Evolutionary conservation across 1,284 basidiomycete species (phyloP).

Genomic region (Lignosus rhinocerotis): DNA sequence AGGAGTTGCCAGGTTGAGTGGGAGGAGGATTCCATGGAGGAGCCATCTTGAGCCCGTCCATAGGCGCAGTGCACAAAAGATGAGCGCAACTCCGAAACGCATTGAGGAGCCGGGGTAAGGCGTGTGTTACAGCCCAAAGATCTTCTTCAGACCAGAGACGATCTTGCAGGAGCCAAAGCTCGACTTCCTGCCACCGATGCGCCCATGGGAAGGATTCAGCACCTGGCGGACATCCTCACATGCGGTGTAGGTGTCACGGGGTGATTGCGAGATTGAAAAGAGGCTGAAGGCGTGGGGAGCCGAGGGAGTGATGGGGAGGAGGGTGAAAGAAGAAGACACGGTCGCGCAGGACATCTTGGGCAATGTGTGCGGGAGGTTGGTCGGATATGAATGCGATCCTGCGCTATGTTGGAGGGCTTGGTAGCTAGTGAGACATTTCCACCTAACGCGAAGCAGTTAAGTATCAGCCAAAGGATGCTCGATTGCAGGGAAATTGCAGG

Average conservation of each 20-base stretch:
- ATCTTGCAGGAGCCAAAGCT: neutral
- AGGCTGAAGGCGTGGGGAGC: conserved; percentile 23
- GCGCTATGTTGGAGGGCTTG: too few species aligned
- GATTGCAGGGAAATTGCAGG: neutral
- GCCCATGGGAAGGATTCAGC: conserved; percentile 4
- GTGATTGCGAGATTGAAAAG: conserved; percentile 20
- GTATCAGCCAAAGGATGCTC: neutral
- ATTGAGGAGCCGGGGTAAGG: neutral
- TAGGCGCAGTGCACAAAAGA: too few species aligned
- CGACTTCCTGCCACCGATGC: conserved; percentile 3
- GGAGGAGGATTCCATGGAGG: neutral
- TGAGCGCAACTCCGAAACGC: too few species aligned
- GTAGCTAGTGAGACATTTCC: too few species aligned
- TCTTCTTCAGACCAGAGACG: neutral
- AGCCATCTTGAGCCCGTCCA: too few species aligned
- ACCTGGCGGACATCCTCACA: conserved; percentile 21
- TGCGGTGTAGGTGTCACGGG: conserved; percentile 21
- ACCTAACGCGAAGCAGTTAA: neutral
- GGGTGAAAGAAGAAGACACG: conserved; percentile 5
- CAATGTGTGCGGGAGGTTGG: neutral
- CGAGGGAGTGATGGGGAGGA: conserved; percentile 16
- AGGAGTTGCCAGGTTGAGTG: neutral
- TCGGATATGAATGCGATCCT: neutral
- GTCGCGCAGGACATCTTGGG: conserved; percentile 11
- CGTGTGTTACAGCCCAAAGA: neutral